phyloP scores from a whole-genome alignment of 2,329 filamentous ascomycete genomes.

The Phialophora chinensis region DNA sequence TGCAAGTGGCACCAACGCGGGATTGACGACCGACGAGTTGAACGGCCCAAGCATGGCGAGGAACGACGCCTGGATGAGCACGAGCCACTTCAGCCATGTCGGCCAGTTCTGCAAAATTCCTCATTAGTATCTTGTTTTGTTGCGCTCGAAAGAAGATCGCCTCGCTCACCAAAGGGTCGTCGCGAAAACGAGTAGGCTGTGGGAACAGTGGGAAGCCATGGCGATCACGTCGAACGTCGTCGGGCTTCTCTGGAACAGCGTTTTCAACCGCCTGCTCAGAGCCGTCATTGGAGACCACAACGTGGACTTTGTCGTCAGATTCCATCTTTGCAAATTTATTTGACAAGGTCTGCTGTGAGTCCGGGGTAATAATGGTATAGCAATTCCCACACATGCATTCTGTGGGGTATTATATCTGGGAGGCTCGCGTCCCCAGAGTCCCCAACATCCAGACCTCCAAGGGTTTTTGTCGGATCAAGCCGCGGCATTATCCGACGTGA shows the following conservation, averaged over 20 bases:
- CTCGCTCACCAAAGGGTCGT: constrained; percentile 35
- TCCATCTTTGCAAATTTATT: background rate
- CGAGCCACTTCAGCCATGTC: constrained; percentile 34
- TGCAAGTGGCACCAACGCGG: constrained; percentile 43
- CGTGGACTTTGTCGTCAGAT: background rate
- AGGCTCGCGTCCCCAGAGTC: constrained; percentile 11
- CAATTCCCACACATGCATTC: constrained; percentile 7
- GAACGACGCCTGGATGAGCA: constrained; percentile 42
- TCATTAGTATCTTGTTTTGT: background rate
- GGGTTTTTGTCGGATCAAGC: background rate
- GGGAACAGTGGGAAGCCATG: constrained; percentile 38
- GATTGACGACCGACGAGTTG: constrained; percentile 41
- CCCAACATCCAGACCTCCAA: background rate
- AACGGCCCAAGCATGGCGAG: constrained; percentile 44
- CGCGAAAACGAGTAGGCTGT: constrained; percentile 35
- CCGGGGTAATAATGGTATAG: background rate
- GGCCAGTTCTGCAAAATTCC: constrained; percentile 38
- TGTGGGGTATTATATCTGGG: constrained; percentile 19
- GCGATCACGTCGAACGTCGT: constrained; percentile 26
- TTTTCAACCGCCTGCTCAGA: background rate
- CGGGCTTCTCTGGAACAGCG: background rate
- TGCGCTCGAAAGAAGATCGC: background rate
- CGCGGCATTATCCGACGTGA: background rate
- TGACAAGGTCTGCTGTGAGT: background rate
- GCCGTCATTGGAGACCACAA: background rate